Conservation (phyloP, 441 rosid species). For the Syzygium malaccense region DNA sequence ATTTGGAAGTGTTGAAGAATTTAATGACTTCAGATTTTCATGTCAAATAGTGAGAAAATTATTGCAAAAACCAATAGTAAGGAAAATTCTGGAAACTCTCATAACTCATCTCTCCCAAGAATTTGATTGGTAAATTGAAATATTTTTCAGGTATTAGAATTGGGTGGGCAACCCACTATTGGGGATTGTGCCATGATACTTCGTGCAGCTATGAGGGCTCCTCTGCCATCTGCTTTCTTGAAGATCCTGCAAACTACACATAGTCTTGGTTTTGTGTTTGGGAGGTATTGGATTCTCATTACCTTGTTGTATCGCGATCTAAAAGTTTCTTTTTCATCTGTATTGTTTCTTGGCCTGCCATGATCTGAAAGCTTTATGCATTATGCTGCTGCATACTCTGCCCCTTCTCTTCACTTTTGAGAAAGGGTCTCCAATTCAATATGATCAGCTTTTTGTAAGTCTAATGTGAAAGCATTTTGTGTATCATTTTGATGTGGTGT, state of each 20-base stretch:
- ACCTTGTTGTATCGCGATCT: not conserved
- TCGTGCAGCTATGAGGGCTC: constrained; percentile 80
- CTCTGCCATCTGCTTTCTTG: constrained; percentile 83
- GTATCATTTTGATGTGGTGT: not conserved
- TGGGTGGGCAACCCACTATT: constrained; percentile 79
- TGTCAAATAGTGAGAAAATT: not conserved
- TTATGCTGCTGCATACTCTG: not conserved
- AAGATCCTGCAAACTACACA: constrained; percentile 79
- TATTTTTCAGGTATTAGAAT: constrained; percentile 62
- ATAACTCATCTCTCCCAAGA: not conserved
- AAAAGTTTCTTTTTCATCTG: not conserved
- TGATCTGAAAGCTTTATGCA: not conserved
- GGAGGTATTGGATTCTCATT: constrained; percentile 40
- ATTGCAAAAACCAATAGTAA: not conserved
- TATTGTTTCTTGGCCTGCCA: not conserved
- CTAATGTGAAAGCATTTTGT: not conserved
- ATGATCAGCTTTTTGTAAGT: not conserved
- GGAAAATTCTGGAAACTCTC: not conserved
- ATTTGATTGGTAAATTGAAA: not conserved
- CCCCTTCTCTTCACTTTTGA: not conserved
- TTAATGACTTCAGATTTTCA: not conserved
- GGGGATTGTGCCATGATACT: constrained; percentile 89
- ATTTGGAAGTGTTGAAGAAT: not conserved
- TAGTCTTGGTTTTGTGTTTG: constrained; percentile 66
- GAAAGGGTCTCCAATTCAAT: not conserved